phyloP scores from a whole-genome alignment of 345 rosid genomes.

The Corchorus olitorius region DNA sequence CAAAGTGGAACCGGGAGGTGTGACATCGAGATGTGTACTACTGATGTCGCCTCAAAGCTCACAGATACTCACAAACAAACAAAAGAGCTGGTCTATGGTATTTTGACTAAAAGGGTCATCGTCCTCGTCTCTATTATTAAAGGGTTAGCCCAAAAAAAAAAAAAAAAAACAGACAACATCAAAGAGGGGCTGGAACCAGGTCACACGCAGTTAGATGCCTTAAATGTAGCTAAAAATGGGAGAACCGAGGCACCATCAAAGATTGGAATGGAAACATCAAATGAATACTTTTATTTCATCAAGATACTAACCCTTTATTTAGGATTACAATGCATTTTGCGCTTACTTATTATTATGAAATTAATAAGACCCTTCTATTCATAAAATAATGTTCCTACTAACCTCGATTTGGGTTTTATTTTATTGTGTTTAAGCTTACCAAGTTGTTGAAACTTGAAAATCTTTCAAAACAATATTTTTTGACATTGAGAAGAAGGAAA shows the following conservation, averaged over 20 bases:
- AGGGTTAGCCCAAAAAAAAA: background rate
- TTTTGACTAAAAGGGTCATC: slow-evolving; percentile 39
- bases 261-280: slow-evolving; percentile 52
- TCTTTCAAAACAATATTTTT: slow-evolving; percentile 29
- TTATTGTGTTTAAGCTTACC: slow-evolving; percentile 37
- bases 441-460: slow-evolving; percentile 68
- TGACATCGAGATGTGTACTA: slow-evolving; percentile 52
- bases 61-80: slow-evolving; percentile 33
- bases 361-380: slow-evolving; percentile 68
- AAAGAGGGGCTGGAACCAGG: slow-evolving; percentile 19
- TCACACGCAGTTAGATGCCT: slow-evolving; percentile 19
- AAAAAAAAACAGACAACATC: slow-evolving; percentile 19
- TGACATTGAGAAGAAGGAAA: slow-evolving; percentile 37
- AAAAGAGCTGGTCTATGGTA: slow-evolving; percentile 42
- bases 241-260: slow-evolving; percentile 26
- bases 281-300: slow-evolving; percentile 38
- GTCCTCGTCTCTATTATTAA: background rate
- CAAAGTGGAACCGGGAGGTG: slow-evolving; percentile 23
- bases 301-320: background rate
- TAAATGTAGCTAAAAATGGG: slow-evolving; percentile 1
- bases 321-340: slow-evolving; percentile 37
- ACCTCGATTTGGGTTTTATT: slow-evolving; percentile 35
- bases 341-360: slow-evolving; percentile 42
- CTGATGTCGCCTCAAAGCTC: slow-evolving; percentile 21
- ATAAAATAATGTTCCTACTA: slow-evolving; percentile 32